Evolutionary conservation across 768 basidiomycete species (phyloP).

Genomic region (Boletus subcaerulescens): DNA sequence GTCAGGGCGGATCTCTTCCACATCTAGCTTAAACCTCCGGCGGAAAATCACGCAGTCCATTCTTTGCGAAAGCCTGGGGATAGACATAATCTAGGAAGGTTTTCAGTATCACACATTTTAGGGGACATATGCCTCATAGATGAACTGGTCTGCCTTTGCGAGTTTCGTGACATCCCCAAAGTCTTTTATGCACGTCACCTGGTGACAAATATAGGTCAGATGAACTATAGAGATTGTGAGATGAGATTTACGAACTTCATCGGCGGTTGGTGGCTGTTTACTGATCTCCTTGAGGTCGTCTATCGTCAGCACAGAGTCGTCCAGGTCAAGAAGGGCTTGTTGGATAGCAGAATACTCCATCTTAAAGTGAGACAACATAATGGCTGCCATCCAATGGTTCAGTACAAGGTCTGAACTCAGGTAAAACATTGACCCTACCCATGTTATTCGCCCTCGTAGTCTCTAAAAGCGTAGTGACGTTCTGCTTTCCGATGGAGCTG

Average conservation of each 20-base stretch:
- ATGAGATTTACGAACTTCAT: conserved; percentile 54
- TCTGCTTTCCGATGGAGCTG: conserved; percentile 50
- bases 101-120: not conserved
- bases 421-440: conserved; percentile 41
- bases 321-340: conserved; percentile 66
- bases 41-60: conserved; percentile 84
- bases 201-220: not conserved
- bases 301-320: conserved; percentile 63
- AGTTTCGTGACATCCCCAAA: conserved; percentile 73
- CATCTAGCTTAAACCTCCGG: conserved; percentile 74
- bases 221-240: not conserved
- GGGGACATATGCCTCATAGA: conserved; percentile 57
- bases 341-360: conserved; percentile 61
- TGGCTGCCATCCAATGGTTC: conserved; percentile 44
- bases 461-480: conserved; percentile 69
- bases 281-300: conserved; percentile 76
- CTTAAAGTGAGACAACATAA: conserved; percentile 81
- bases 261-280: conserved; percentile 72
- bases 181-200: conserved; percentile 64
- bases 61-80: conserved; percentile 72
- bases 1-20: conserved; percentile 83
- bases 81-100: conserved; percentile 61
- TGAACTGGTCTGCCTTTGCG: conserved; percentile 82
- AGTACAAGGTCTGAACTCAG: not conserved
- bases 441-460: conserved; percentile 83